Evolutionary conservation across 768 basidiomycete species (phyloP).

Genomic region (Cyathus striatus): DNA sequence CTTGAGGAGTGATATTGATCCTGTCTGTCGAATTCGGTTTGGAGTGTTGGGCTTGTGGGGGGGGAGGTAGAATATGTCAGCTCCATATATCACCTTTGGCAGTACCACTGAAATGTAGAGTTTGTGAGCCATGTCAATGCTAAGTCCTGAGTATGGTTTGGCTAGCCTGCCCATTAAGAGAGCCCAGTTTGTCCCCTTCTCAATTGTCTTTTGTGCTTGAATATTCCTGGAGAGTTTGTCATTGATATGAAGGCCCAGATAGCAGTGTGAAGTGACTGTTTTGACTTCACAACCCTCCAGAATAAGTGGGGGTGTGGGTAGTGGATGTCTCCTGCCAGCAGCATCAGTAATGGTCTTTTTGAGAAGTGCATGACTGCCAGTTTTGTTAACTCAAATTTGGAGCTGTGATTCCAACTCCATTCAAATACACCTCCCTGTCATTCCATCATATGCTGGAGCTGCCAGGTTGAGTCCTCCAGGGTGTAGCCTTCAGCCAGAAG

Average conservation of each 20-base stretch:
- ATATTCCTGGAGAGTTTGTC: conserved; percentile 9
- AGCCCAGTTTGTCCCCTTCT: conserved; percentile 6
- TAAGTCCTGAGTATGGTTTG: conserved; percentile 7
- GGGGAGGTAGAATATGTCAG: conserved; percentile 17
- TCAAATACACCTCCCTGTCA: conserved; percentile 12
- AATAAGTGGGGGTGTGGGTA: neutral
- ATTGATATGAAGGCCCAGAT: conserved; percentile 11
- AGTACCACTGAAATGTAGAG: conserved; percentile 14
- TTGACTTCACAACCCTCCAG: neutral
- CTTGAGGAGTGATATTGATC: conserved; percentile 2
- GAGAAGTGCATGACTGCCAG: conserved; percentile 18
- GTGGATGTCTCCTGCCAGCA: neutral
- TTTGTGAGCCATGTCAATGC: conserved; percentile 2
- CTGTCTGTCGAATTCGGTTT: neutral
- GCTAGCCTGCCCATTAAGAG: neutral
- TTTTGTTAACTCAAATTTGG: conserved; percentile 24
- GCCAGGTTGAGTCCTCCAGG: conserved; percentile 15
- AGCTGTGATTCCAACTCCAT: conserved; percentile 22
- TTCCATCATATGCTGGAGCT: conserved; percentile 19
- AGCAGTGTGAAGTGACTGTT: conserved; percentile 2
- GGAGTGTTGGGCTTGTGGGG: neutral
- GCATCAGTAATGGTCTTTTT: neutral
- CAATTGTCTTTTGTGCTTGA: conserved; percentile 6
- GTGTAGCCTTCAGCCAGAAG: conserved; percentile 15
- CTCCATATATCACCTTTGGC: conserved; percentile 12